Conservation (phyloP, 2,329 filamentous ascomycete genomes). For the Pseudogymnoascus sp. region DNA sequence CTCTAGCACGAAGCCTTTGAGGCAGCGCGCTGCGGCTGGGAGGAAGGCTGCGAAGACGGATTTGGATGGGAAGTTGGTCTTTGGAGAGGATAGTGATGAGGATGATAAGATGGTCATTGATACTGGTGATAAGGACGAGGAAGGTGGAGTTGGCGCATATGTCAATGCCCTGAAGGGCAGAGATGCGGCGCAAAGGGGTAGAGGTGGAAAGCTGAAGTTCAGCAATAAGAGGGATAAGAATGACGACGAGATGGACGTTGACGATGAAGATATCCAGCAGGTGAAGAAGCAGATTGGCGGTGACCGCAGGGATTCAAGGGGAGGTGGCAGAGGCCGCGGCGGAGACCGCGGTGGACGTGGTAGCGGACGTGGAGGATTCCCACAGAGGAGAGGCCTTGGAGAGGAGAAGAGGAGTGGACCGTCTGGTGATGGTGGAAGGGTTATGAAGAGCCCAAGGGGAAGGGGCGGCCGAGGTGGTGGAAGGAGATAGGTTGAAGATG, state of each 20-base stretch:
- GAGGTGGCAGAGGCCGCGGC: slow-evolving; percentile 27
- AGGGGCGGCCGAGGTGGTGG: slow-evolving; percentile 16
- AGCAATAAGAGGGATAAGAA: slow-evolving; percentile 55
- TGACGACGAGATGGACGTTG: slow-evolving; percentile 43
- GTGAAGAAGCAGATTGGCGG: slow-evolving; percentile 42
- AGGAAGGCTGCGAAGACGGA: slow-evolving; percentile 60
- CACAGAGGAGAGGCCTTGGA: slow-evolving; percentile 43
- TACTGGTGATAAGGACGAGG: slow-evolving; percentile 37
- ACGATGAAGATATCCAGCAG: slow-evolving; percentile 41
- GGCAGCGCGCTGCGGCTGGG: slow-evolving; percentile 45
- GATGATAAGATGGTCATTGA: slow-evolving; percentile 60
- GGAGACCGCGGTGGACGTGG: slow-evolving; percentile 31
- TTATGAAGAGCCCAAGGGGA: slow-evolving; percentile 21
- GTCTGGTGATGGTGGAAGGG: slow-evolving; percentile 20
- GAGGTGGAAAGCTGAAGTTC: slow-evolving; percentile 64
- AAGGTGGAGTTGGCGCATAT: slow-evolving; percentile 59
- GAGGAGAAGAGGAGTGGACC: slow-evolving; percentile 27
- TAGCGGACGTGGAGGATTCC: slow-evolving; percentile 38
- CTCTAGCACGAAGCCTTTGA: slow-evolving; percentile 77
- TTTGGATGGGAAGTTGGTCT: slow-evolving; percentile 72
- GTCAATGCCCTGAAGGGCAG: slow-evolving; percentile 62
- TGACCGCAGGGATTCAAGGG: slow-evolving; percentile 26
- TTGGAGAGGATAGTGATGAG: slow-evolving; percentile 52
- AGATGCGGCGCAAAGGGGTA: slow-evolving; percentile 57
- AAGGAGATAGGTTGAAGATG: slow-evolving; percentile 18